These are phyloP conservation scores for Trypanosoma boissoni DNA, from an alignment of 208 protist genomes.

Conservation along the genomic window DNA sequence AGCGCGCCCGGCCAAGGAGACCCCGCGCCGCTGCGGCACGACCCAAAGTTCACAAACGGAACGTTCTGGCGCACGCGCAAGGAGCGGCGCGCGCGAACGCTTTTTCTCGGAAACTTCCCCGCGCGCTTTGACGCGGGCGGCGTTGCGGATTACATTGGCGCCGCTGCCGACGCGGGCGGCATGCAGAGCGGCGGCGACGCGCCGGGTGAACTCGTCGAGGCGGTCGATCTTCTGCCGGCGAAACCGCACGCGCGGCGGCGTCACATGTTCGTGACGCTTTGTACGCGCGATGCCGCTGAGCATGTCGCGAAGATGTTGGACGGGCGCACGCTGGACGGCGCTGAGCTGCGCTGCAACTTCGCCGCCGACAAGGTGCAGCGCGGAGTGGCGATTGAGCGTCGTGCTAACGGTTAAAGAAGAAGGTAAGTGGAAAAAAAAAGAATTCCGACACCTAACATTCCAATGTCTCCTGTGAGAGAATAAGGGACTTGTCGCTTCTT, in stretches of 20 bases:
- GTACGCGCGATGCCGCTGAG: constrained; percentile 48
- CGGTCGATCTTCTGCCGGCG: constrained; percentile 64
- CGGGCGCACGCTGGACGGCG: constrained; percentile 43
- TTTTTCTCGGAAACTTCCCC: constrained; percentile 85
- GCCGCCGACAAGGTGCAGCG: constrained; percentile 78
- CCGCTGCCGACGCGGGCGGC: constrained; percentile 16
- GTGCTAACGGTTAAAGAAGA: neutral
- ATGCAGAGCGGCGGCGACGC: constrained; percentile 7
- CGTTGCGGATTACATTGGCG: constrained; percentile 68
- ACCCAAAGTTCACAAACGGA: constrained; percentile 81
- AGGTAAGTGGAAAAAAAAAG: too few relatives aligned
- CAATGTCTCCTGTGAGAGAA: too few relatives aligned
- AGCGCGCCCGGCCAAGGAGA: neutral
- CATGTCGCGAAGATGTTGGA: constrained; percentile 50
- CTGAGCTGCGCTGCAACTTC: constrained; percentile 80
- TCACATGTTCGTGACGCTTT: constrained; percentile 79
- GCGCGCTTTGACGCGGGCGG: constrained; percentile 39
- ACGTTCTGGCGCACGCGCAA: constrained; percentile 85
- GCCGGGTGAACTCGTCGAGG: constrained; percentile 37
- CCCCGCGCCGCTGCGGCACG: constrained; percentile 41
- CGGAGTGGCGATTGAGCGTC: constrained; percentile 58
- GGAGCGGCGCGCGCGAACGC: constrained; percentile 64
- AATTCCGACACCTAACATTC: too few relatives aligned
- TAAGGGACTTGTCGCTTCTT: too few relatives aligned
- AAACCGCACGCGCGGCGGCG: constrained; percentile 55